Percentiles rank a stretch among this genome's conserved stretches.
Conservation (phyloP, 176 grass and related monocot genomes). For the Poa pratensis region DNA sequence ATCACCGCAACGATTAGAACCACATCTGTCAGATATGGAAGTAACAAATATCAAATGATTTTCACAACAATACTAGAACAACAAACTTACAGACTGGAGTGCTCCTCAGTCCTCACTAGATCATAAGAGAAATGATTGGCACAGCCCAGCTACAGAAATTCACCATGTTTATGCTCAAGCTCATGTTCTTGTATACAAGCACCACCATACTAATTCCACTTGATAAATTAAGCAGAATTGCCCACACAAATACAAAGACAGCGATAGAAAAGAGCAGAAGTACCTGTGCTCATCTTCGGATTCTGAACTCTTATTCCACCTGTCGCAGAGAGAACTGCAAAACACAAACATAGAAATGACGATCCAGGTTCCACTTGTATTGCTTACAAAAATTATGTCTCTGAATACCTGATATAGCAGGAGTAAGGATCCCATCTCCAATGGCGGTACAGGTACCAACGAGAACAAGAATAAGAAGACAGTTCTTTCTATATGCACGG, state of each 20-base stretch:
- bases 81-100: not conserved
- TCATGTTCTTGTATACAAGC: conserved; percentile 18
- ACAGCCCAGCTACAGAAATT: conserved; percentile 17
- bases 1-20: conserved; percentile 64
- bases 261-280: conserved; percentile 21
- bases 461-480: conserved; percentile 76
- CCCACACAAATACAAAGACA: conserved; percentile 34
- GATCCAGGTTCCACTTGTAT: conserved; percentile 24
- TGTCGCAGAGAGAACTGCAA: conserved; percentile 84
- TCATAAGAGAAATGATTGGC: conserved; percentile 9
- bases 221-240: conserved; percentile 26
- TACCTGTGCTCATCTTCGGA: conserved; percentile 84
- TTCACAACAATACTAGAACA: conserved; percentile 24
- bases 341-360: conserved; percentile 40
- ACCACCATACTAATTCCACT: not conserved
- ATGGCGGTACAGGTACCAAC: conserved; percentile 85
- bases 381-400: not conserved
- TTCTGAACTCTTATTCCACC: conserved; percentile 87
- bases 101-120: conserved; percentile 23
- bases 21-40: conserved; percentile 62
- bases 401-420: conserved; percentile 81
- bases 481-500: conserved; percentile 69
- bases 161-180: conserved; percentile 3
- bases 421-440: conserved; percentile 86
- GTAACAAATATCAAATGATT: conserved; percentile 19